Evolutionary conservation across 352 stramenopile genomes (phyloP), one percentile per base, ranked within the genome.

Genomic region (Lagenidium sp.): DNA sequence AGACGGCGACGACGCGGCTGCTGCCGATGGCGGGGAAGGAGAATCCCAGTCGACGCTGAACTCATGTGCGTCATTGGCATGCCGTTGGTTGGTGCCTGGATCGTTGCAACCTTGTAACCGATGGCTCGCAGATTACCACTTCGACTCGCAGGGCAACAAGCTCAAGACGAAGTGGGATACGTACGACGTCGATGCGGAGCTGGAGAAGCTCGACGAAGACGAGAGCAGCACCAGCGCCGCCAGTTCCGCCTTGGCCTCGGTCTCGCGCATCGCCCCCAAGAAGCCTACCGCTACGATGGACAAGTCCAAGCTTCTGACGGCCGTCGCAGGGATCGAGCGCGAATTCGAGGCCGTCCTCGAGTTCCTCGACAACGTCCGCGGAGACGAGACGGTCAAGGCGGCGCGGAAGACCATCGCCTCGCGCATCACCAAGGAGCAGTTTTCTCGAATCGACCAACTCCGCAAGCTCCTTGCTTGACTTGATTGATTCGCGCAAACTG

Each of bases 101-200:
- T 2, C 24, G 21, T 31, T 2, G 31, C 6, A 7, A 25, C 28
- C 19, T 13, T 39, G 22, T 22, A 6, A 22, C 22, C 39, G 8
- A 20, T 39, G 11, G 10, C 11, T 30, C 8, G 4, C 47, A 92
- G 79, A 88, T 51, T 92, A 92, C 53, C 79, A 89, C 42, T 89
- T 92, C 23, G 76, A 92, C 52, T 92, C 76, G 22, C 40, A 85
- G 4, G 79, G 79, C 43, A 89, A 86, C 58, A 92, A 92, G 48
- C 68, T 92, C 45, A 87, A 86, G 56, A 89, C 76, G 22, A 89
- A 92, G 47, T 89, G 79, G 79, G 79, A 92, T 47, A 65, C 52
- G 16, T 92, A 85, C 49, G 65, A 92, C 37, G 76, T 85, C 10
- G 79, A 89, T 26, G 79, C 74, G 1, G 79, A 92, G 55, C 57